These are phyloP conservation scores for Gossypium australe DNA, from an alignment of 345 rosid species.

Conservation along the genomic window DNA sequence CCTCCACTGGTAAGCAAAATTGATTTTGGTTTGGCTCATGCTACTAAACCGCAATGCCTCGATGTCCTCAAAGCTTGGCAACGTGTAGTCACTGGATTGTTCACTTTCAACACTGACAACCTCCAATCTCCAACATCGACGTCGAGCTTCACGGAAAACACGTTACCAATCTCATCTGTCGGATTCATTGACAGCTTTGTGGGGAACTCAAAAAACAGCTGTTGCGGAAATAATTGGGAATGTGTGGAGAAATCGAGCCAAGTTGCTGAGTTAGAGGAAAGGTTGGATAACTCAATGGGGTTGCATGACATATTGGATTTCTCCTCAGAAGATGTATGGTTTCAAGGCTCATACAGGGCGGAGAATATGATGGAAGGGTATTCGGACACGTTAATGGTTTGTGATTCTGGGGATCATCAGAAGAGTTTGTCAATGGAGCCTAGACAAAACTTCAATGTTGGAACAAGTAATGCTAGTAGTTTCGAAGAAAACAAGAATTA, in stretches of 20 bases:
- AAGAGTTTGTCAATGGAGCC: not conserved
- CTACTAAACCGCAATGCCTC: slow-evolving; percentile 32
- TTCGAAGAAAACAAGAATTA: slow-evolving; percentile 30
- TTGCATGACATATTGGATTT: slow-evolving; percentile 11
- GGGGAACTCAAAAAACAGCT: not conserved
- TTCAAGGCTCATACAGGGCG: slow-evolving; percentile 15
- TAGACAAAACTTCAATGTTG: slow-evolving; percentile 2
- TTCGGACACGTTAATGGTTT: slow-evolving; percentile 10
- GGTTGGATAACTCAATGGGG: slow-evolving; percentile 5
- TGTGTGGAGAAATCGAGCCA: not conserved
- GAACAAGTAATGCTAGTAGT: not conserved
- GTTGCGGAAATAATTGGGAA: not conserved
- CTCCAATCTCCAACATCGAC: slow-evolving; percentile 30
- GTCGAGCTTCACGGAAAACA: slow-evolving; percentile 18
- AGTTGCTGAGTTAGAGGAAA: not conserved
- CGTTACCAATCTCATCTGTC: not conserved
- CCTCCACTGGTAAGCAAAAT: not conserved
- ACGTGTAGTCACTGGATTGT: slow-evolving; percentile 29
- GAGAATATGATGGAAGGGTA: slow-evolving; percentile 10
- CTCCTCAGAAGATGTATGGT: slow-evolving; percentile 13
- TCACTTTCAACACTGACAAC: not conserved
- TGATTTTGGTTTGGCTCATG: not conserved
- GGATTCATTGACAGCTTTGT: slow-evolving; percentile 14
- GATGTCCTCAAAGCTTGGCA: slow-evolving; percentile 45
- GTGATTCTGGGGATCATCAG: not conserved